phyloP scores from a whole-genome alignment of 257 asterid species.

The Paulownia fortunei region DNA sequence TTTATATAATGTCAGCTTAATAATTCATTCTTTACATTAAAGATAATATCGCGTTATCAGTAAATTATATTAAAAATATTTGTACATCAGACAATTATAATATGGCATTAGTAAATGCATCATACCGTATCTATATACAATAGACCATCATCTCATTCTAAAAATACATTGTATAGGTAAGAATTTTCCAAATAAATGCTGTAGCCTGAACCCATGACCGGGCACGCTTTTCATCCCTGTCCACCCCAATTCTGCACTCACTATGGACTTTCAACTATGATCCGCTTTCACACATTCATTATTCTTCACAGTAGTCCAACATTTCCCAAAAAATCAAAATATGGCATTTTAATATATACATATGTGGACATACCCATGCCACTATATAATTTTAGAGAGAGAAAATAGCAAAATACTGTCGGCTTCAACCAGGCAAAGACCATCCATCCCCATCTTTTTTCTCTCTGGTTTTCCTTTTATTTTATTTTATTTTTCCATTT shows the following conservation, averaged over 20 bases:
- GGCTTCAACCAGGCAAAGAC: conserved; percentile 92
- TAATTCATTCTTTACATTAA: too few species aligned
- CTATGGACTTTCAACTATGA: not conserved
- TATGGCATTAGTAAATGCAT: too few species aligned
- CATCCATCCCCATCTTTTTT: conserved; percentile 48
- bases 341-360: not conserved
- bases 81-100: too few species aligned
- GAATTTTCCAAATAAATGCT: too few species aligned
- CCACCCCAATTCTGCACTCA: not conserved
- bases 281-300: conserved; percentile 9
- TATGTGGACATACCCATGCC: not conserved
- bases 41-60: too few species aligned
- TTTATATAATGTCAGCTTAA: too few species aligned
- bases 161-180: too few species aligned
- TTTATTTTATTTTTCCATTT: not conserved
- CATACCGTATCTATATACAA: too few species aligned
- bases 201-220: not conserved
- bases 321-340: conserved; percentile 14
- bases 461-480: conserved; percentile 22
- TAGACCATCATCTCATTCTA: too few species aligned
- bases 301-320: conserved; percentile 12
- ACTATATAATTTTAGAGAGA: conserved; percentile 40
- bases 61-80: too few species aligned
- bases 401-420: conserved; percentile 57
- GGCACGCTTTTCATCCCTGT: not conserved